Evolutionary conservation across 2,329 filamentous ascomycete genomes (phyloP).

Genomic region (Botrytis aclada): DNA sequence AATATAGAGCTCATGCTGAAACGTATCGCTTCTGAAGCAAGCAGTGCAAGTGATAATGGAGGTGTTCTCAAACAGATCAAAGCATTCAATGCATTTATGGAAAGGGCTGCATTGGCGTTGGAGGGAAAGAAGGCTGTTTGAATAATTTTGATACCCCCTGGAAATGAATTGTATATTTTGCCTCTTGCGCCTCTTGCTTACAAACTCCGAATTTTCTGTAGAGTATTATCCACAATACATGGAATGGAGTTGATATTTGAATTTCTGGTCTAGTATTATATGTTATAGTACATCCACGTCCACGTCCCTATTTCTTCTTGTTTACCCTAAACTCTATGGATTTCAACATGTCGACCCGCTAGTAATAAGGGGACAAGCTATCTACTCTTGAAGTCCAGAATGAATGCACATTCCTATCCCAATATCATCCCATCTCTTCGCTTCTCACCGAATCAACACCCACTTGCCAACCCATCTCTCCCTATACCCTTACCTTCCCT

Average conservation of each 20-base stretch:
- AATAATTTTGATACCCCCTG: slow-evolving; percentile 18
- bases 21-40: slow-evolving; percentile 53
- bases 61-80: slow-evolving; percentile 55
- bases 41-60: slow-evolving; percentile 48
- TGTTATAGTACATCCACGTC: too few relatives aligned
- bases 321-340: background rate
- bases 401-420: background rate
- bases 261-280: background rate
- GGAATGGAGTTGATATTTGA: background rate
- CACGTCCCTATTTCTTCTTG: background rate
- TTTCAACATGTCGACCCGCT: background rate
- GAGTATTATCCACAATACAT: background rate
- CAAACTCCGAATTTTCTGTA: too few relatives aligned
- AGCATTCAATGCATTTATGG: slow-evolving; percentile 62
- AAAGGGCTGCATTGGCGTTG: slow-evolving; percentile 56
- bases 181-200: background rate
- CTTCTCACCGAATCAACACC: background rate
- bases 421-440: background rate
- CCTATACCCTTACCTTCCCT: background rate
- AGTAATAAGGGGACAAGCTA: background rate
- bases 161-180: slow-evolving; percentile 4
- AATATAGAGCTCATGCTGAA: slow-evolving; percentile 58
- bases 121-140: slow-evolving; percentile 40
- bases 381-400: background rate
- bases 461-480: background rate